These are phyloP conservation scores for Calycina herbarum DNA, from an alignment of 2,329 filamentous ascomycete genomes.

Conservation along the genomic window DNA sequence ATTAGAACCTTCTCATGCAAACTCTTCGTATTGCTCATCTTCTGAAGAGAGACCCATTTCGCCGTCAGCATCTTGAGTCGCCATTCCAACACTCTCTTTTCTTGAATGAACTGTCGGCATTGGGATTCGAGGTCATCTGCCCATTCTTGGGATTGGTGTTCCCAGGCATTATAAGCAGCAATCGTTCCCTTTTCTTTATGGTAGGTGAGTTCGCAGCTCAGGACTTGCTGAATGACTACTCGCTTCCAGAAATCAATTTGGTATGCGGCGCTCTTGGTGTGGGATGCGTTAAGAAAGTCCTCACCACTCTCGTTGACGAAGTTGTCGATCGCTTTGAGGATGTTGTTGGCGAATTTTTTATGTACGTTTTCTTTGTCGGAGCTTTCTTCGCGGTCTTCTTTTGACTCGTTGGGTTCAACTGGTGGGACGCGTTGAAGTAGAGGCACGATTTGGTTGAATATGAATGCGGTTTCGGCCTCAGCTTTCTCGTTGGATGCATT, in stretches of 20 bases:
- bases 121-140: background rate
- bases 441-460: background rate
- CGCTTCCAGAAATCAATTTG: background rate
- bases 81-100: background rate
- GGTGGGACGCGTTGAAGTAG: background rate
- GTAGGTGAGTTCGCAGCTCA: background rate
- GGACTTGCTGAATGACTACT: background rate
- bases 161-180: background rate
- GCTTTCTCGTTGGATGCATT: background rate
- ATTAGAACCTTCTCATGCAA: background rate
- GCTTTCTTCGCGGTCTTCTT: background rate
- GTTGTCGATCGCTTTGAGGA: background rate
- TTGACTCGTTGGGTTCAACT: background rate
- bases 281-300: background rate
- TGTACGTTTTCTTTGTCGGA: background rate
- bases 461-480: background rate
- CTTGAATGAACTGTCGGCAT: background rate
- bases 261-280: background rate
- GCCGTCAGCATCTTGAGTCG: background rate
- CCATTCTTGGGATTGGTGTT: background rate
- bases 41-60: background rate
- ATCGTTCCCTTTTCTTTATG: background rate
- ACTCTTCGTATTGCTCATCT: background rate
- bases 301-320: background rate
- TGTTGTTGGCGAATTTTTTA: background rate